These are phyloP conservation scores for Lolium perenne DNA, from an alignment of 176 grass and related monocot species.

Conservation along the genomic window DNA sequence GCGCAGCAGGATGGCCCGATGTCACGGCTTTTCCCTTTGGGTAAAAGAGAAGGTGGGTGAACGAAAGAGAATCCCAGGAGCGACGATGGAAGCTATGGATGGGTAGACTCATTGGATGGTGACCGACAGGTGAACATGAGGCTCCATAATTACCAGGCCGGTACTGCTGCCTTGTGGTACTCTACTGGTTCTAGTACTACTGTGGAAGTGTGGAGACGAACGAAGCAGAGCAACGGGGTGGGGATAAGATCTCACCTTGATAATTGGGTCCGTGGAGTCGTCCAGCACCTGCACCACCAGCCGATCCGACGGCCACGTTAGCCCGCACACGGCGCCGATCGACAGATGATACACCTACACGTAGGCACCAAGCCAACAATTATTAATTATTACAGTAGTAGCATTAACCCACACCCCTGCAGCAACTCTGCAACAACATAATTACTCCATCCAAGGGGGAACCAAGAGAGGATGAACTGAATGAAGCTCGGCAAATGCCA, in stretches of 20 bases:
- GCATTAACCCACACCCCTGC: not conserved
- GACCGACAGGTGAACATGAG: conserved; percentile 14
- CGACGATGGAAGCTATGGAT: not conserved
- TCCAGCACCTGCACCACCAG: conserved; percentile 73
- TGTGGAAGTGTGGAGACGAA: not conserved
- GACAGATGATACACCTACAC: conserved; percentile 73
- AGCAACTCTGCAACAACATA: not conserved
- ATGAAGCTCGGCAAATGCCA: not conserved
- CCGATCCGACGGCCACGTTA: conserved; percentile 70
- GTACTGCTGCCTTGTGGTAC: not conserved
- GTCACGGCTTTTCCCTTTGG: conserved; percentile 41
- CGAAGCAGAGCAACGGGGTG: not conserved
- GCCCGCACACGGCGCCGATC: conserved; percentile 68
- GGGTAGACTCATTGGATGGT: not conserved
- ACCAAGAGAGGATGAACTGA: not conserved
- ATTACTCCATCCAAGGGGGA: too few relatives aligned
- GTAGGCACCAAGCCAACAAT: not conserved
- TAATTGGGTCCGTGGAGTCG: conserved; percentile 68
- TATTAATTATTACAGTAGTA: not conserved
- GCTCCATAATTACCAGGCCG: not conserved
- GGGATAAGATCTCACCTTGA: conserved; percentile 46
- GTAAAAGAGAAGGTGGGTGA: not conserved
- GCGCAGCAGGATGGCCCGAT: conserved; percentile 29
- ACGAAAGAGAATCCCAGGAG: not conserved
- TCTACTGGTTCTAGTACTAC: not conserved